A percentile compares a stretch with the other conserved stretches of the same genome.
phyloP scores from a whole-genome alignment of 495 filamentous ascomycete species.

The Penicillium paxilli region DNA sequence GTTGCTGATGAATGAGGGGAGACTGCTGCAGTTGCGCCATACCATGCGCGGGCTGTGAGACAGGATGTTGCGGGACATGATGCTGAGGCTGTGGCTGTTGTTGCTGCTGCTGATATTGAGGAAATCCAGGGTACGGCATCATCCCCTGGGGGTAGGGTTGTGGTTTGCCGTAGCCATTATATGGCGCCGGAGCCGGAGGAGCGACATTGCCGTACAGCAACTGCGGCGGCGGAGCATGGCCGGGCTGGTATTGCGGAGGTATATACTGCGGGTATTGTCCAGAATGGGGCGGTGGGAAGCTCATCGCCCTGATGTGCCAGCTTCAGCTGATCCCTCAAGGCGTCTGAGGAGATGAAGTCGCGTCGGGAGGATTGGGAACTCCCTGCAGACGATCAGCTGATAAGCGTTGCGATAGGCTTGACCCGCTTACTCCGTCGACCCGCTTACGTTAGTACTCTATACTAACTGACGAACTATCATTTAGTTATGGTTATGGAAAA shows the following conservation, averaged over 20 bases:
- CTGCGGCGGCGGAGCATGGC: slow-evolving; percentile 37
- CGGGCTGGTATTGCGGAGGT: slow-evolving; percentile 37
- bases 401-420: slow-evolving; percentile 20
- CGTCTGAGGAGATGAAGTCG: slow-evolving; percentile 14
- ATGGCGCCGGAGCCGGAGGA: slow-evolving; percentile 30
- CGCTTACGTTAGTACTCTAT: too few relatives aligned
- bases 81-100: slow-evolving; percentile 9
- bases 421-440: too few relatives aligned
- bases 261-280: slow-evolving; percentile 41
- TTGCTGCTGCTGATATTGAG: slow-evolving; percentile 28
- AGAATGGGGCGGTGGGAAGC: slow-evolving; percentile 48
- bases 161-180: slow-evolving; percentile 43
- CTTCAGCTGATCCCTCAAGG: slow-evolving; percentile 17
- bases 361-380: slow-evolving; percentile 41
- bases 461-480: too few relatives aligned
- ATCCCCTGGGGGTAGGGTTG: slow-evolving; percentile 37
- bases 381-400: slow-evolving; percentile 22
- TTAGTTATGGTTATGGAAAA: too few relatives aligned
- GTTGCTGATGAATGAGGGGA: slow-evolving; percentile 15
- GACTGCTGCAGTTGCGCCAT: slow-evolving; percentile 19
- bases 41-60: neutral
- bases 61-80: slow-evolving; percentile 3
- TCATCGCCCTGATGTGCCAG: slow-evolving; percentile 45
- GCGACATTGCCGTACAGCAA: slow-evolving; percentile 43
- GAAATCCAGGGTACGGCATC: slow-evolving; percentile 38